phyloP scores from a whole-genome alignment of 163 green algal genomes.

The Scenedesmus sp. region DNA sequence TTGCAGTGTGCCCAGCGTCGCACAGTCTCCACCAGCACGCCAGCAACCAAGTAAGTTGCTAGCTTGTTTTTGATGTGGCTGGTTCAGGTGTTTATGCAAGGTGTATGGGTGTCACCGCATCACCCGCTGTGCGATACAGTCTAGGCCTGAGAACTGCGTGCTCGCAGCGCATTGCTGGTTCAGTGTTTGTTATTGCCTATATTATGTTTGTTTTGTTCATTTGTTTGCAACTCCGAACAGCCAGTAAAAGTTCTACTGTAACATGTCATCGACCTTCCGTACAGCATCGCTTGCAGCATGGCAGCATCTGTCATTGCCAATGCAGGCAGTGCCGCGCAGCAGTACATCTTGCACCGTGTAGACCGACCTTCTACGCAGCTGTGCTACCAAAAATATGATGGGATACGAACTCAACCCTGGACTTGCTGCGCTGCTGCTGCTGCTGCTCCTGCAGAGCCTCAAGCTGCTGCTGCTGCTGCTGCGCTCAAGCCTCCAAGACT shows the following conservation, averaged over 20 bases:
- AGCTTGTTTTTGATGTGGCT: neutral
- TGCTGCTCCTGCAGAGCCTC: neutral
- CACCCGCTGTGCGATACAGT: too few relatives aligned
- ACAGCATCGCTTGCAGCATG: neutral
- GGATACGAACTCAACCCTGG: too few relatives aligned
- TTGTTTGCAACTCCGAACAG: too few relatives aligned
- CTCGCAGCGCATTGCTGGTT: too few relatives aligned
- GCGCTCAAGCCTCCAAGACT: neutral
- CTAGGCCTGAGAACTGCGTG: too few relatives aligned
- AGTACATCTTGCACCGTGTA: neutral
- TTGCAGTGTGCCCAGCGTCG: neutral
- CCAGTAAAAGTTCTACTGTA: too few relatives aligned
- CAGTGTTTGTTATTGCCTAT: too few relatives aligned
- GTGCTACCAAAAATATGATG: too few relatives aligned
- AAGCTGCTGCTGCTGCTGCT: too few relatives aligned
- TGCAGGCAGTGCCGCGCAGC: neutral
- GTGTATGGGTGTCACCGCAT: neutral
- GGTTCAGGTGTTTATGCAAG: neutral
- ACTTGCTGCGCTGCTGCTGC: neutral
- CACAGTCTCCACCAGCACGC: neutral
- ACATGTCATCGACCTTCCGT: neutral
- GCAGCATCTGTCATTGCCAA: neutral
- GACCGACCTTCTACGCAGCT: too few relatives aligned
- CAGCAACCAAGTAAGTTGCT: neutral
- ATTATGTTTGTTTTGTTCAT: too few relatives aligned